Percentiles rank a stretch among this genome's conserved stretches.
Evolutionary conservation across 768 basidiomycete species (phyloP).

Genomic region (Tricholoma sp.): DNA sequence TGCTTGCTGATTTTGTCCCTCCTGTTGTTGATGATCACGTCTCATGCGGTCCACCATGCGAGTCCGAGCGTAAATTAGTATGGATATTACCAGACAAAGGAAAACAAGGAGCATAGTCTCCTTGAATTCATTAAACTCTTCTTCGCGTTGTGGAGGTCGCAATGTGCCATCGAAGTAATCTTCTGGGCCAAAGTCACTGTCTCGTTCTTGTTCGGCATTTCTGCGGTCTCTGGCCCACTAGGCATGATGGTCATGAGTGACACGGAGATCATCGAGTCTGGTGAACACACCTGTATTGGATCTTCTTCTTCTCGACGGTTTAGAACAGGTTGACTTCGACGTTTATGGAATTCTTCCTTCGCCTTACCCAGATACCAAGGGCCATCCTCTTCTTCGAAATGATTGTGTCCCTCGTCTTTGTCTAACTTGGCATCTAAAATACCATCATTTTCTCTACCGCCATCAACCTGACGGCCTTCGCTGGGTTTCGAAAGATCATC

Average conservation of each 20-base stretch:
- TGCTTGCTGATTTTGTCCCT: constrained; percentile 38
- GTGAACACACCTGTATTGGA: constrained; percentile 52
- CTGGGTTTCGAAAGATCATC: constrained; percentile 16
- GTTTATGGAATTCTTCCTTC: constrained; percentile 67
- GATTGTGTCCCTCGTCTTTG: constrained; percentile 29
- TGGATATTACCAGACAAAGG: constrained; percentile 67
- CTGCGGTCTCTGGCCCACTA: constrained; percentile 78
- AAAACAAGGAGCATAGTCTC: constrained; percentile 79
- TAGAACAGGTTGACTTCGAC: constrained; percentile 35
- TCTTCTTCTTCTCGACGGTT: constrained; percentile 55
- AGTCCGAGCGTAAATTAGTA: constrained; percentile 74
- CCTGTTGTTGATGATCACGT: constrained; percentile 49
- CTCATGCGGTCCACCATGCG: constrained; percentile 71
- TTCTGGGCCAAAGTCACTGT: constrained; percentile 73
- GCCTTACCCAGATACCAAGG: constrained; percentile 84
- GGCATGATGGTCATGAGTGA: neutral
- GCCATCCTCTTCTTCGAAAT: constrained; percentile 52
- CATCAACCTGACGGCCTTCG: constrained; percentile 37
- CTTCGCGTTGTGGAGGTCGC: constrained; percentile 54
- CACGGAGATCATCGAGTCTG: neutral
- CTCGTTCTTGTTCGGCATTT: constrained; percentile 66
- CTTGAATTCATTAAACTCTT: constrained; percentile 62
- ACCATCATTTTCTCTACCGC: constrained; percentile 24
- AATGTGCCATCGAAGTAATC: constrained; percentile 74
- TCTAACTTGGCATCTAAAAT: constrained; percentile 17